Evolutionary conservation across 176 grass and related monocot genomes (phyloP), one percentile per base, ranked within the genome.

Genomic region (Avena eriantha): DNA sequence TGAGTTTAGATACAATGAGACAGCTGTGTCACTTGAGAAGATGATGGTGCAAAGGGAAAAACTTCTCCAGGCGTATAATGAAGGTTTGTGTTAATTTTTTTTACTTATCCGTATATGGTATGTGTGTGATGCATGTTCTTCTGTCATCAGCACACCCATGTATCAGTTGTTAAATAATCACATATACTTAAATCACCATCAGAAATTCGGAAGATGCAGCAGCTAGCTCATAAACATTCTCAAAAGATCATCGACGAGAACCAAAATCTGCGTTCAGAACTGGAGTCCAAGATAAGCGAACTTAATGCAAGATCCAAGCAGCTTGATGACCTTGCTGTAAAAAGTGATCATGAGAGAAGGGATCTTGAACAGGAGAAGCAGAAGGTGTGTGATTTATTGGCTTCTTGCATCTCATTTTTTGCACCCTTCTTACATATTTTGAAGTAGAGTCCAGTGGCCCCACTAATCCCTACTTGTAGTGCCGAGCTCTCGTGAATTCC

Each of bases 201-300:
- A 76, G 73, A 76, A 76, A 76, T 76, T 76, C 47, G 73, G 73
- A 76, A 51, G 73, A 76, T 76, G 73, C 73, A 76, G 47, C 73
- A 76, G 73, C 73, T 76, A 76, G 73, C 73, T 51, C 47, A 7
- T 1, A 51, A 45, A 76, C 73, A 76, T 51, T 76, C 73, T 51
- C 46, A 76, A 50, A 76, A 29, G 23, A 50, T 76, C 8, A 31
- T 76, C 0, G 73, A 51, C 8, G 73, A 76, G 47, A 76, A 76
- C 46, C 73, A 76, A 51, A 76, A 51, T 51, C 73, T 76, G 47
- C 73, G 73, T 51, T 76, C 73, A 3, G 73, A 76, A 50, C 47
- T 76, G 47, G 73, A 76, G 46, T 76, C 47, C 15, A 76, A 76
- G 73, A 51, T 76, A 49, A 26, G 47, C 2, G 73, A 51, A 76